phyloP scores from a whole-genome alignment of 805 yeast species.

The Wickerhamia fluorescens region DNA sequence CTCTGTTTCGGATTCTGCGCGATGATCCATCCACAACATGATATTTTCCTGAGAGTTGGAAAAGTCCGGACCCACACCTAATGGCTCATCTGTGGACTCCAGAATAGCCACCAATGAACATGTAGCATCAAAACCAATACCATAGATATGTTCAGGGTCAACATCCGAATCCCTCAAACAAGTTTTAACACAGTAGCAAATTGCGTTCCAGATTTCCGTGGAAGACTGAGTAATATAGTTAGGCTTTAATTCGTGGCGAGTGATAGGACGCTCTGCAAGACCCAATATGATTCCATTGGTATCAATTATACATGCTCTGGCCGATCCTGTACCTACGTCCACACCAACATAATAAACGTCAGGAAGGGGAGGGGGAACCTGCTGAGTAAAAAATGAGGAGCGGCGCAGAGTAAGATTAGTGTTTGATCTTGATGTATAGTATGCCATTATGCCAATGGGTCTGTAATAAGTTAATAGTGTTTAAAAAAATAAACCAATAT shows the following conservation, averaged over 20 bases:
- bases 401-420: slow-evolving; percentile 34
- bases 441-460: too few relatives aligned
- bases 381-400: slow-evolving; percentile 31
- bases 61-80: slow-evolving; percentile 92
- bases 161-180: slow-evolving; percentile 71
- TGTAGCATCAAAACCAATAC: slow-evolving; percentile 96
- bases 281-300: slow-evolving; percentile 75
- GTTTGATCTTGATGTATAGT: slow-evolving; percentile 28
- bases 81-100: slow-evolving; percentile 57
- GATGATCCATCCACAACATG: slow-evolving; percentile 97
- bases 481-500: too few relatives aligned
- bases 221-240: slow-evolving; percentile 80
- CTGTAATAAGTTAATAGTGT: too few relatives aligned
- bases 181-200: slow-evolving; percentile 72
- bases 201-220: slow-evolving; percentile 85
- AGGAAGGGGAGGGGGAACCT: slow-evolving; percentile 30
- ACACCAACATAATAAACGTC: slow-evolving; percentile 67
- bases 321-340: slow-evolving; percentile 97
- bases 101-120: slow-evolving; percentile 85
- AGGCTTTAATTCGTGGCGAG: slow-evolving; percentile 68
- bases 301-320: slow-evolving; percentile 89
- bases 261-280: slow-evolving; percentile 70
- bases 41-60: slow-evolving; percentile 67
- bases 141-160: slow-evolving; percentile 60
- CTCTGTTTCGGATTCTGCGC: slow-evolving; percentile 78